Evolutionary conservation across 2,329 filamentous ascomycete genomes (phyloP).

Genomic region (Fusarium sp.): DNA sequence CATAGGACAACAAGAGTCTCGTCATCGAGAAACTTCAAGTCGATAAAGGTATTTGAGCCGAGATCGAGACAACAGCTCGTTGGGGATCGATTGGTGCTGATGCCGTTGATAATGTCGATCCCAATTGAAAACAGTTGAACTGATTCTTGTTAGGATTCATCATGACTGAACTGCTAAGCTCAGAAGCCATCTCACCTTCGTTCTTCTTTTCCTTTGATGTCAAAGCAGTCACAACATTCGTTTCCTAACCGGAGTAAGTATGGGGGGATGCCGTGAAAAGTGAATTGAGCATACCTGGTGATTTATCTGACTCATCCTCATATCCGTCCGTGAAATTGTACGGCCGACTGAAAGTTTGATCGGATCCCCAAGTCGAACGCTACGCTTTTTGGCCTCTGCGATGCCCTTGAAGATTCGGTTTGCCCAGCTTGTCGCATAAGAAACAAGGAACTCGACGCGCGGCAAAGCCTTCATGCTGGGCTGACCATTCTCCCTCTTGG

Average conservation of each 20-base stretch:
- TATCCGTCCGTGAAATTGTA: constrained; percentile 62
- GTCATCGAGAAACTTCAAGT: constrained; percentile 75
- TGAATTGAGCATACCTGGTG: constrained; percentile 46
- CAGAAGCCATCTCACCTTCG: constrained; percentile 47
- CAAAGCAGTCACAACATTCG: constrained; percentile 54
- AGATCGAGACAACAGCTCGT: constrained; percentile 55
- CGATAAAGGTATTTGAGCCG: constrained; percentile 58
- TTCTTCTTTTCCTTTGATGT: constrained; percentile 50
- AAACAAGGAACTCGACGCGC: constrained; percentile 70
- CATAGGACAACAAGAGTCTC: constrained; percentile 67
- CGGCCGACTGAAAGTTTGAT: constrained; percentile 55
- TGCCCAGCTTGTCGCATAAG: constrained; percentile 65
- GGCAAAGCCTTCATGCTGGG: constrained; percentile 62
- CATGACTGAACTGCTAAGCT: too few species aligned
- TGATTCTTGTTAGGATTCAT: constrained; percentile 40
- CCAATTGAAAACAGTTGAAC: constrained; percentile 66
- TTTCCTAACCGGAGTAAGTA: constrained; percentile 45
- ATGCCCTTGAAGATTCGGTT: constrained; percentile 71
- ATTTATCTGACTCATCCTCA: constrained; percentile 60
- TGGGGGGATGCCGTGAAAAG: background rate
- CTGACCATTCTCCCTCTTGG: constrained; percentile 57
- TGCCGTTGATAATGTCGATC: constrained; percentile 65
- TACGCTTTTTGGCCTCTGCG: constrained; percentile 73
- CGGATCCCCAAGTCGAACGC: constrained; percentile 71
- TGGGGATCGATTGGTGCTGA: constrained; percentile 58